Evolutionary conservation across 306 rosid genomes (phyloP), one percentile per base, ranked within the genome.

Genomic region (Aeschynomene evenia): DNA sequence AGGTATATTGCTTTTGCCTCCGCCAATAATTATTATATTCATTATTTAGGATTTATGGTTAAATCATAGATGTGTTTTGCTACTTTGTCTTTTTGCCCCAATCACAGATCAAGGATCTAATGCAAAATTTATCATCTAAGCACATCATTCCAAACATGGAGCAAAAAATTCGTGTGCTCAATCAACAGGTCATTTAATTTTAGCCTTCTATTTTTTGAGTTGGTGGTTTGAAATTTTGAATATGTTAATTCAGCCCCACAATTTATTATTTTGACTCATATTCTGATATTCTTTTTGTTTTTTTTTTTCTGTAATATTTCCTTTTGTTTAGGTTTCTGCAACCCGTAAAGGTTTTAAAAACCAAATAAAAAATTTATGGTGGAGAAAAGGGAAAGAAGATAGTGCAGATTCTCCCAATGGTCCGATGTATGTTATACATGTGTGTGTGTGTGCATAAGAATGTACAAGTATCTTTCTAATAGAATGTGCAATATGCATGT

Each of bases 301-400:
- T 37, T 50, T 63, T 68, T 37, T 48, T 68, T 58, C 20, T 72
- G 54, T 82, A 37, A 78, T 45, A 48, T 65, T 66, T 45, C 55
- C 22, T 65, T 59, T 33, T 52, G 26, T 55, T 60, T 86, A 95
- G 99, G 97, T 95, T 78, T 80, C 97, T 61, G 95, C 97, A 24
- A 83, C 97, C 19, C 87, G 99, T 68, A 95, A 89, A 78, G 99
- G 99, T 75, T 84, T 95, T 64, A 87, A 74, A 81, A 95, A 95
- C 84, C 99, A 95, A 84, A 80, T 95, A 39, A 95, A 95, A 81
- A 95, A 85, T 79, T 78, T 95, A 78, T 95, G 99, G 99, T 95
- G 99, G 99, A 89, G 99, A 79, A 95, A 95, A 84, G 99, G 99
- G 80, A 95, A 94, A 85, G 99, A 91, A 15, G 99, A 95, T 26